phyloP scores from a whole-genome alignment of 2,329 filamentous ascomycete genomes.

The Penicillium expansum region DNA sequence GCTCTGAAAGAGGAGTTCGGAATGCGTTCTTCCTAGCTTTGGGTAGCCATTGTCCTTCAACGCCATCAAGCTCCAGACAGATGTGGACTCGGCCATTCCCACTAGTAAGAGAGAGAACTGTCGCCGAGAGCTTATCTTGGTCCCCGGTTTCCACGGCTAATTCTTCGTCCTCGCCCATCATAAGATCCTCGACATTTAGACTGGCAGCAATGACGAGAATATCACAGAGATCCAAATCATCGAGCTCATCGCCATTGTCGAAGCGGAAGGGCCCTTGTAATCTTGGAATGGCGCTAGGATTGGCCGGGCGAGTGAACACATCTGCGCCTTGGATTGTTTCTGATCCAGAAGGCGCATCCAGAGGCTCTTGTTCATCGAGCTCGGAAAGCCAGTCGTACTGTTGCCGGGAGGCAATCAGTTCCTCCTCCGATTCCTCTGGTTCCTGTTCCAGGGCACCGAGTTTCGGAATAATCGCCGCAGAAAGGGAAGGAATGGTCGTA shows the following conservation, averaged over 20 bases:
- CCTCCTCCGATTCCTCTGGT: slow-evolving; percentile 43
- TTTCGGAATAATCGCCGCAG: slow-evolving; percentile 77
- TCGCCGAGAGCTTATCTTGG: slow-evolving; percentile 54
- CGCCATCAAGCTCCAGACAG: slow-evolving; percentile 60
- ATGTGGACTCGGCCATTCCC: slow-evolving; percentile 56
- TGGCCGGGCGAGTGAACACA: slow-evolving; percentile 55
- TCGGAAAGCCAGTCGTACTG: slow-evolving; percentile 60
- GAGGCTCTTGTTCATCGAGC: slow-evolving; percentile 54
- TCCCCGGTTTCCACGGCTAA: slow-evolving; percentile 41
- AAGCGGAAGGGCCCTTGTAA: slow-evolving; percentile 62
- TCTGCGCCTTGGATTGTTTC: slow-evolving; percentile 46
- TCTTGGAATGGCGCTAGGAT: slow-evolving; percentile 56
- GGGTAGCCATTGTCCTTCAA: slow-evolving; percentile 63
- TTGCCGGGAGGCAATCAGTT: slow-evolving; percentile 50
- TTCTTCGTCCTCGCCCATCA: slow-evolving; percentile 52
- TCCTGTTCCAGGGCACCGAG: slow-evolving; percentile 48
- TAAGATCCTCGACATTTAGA: slow-evolving; percentile 53
- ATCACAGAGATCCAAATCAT: slow-evolving; percentile 59
- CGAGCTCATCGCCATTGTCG: slow-evolving; percentile 49
- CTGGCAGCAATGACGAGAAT: slow-evolving; percentile 56
- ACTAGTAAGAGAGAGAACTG: slow-evolving; percentile 58
- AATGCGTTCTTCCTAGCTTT: slow-evolving; percentile 43
- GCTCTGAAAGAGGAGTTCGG: slow-evolving; percentile 41
- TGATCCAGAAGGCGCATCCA: slow-evolving; percentile 38
- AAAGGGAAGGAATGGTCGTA: slow-evolving; percentile 75